These are phyloP conservation scores for Pseudopithomyces maydicus DNA, from an alignment of 2,329 filamentous ascomycete genomes.

Conservation along the genomic window DNA sequence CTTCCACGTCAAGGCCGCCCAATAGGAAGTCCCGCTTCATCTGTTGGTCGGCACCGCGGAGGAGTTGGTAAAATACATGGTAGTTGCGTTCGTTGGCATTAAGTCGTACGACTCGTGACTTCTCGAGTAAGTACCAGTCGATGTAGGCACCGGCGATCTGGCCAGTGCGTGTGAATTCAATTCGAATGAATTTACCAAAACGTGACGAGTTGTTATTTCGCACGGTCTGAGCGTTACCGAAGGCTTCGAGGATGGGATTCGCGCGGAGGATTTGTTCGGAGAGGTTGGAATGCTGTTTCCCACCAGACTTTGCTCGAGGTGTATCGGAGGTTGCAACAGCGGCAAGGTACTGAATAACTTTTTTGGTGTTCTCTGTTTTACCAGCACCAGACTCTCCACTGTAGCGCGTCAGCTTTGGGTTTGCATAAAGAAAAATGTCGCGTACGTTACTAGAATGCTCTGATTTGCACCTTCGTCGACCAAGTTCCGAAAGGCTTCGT, in stretches of 20 bases:
- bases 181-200: constrained; percentile 98
- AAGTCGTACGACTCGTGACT: constrained; percentile 92
- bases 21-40: constrained; percentile 80
- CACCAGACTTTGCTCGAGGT: constrained; percentile 62
- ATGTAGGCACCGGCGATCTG: constrained; percentile 96
- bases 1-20: constrained; percentile 74
- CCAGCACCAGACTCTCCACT: constrained; percentile 93
- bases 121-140: constrained; percentile 97
- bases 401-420: constrained; percentile 20
- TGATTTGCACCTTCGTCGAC: constrained; percentile 96
- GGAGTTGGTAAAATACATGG: constrained; percentile 94
- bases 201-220: constrained; percentile 98
- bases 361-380: constrained; percentile 99
- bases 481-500: constrained; percentile 92
- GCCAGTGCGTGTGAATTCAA: constrained; percentile 86
- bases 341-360: constrained; percentile 97
- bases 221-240: constrained; percentile 97
- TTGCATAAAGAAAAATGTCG: constrained; percentile 12
- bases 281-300: constrained; percentile 76
- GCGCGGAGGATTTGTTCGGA: constrained; percentile 96
- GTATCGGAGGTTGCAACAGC: constrained; percentile 88
- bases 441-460: constrained; percentile 89
- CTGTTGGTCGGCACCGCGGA: constrained; percentile 77
- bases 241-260: constrained; percentile 96
- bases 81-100: constrained; percentile 92